Evolutionary conservation across 164 flowering plant species (phyloP), one percentile per base, ranked within the genome.

Genomic region (Aristolochia contorta): DNA sequence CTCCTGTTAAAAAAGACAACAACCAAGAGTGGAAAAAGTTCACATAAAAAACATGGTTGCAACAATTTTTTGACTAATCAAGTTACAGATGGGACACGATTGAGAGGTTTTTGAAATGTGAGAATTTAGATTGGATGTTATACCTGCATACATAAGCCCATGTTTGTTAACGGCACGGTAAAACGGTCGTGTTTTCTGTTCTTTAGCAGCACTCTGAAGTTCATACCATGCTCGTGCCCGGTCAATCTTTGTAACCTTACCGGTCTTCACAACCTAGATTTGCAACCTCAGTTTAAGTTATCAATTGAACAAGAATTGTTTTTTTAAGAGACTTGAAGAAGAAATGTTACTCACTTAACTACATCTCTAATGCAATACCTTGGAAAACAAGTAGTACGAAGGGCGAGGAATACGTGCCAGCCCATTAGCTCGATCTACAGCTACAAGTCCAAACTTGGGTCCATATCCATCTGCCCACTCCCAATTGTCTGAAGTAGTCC

Each of bases 401-500:
- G 96, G 97, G 63, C 95, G 92, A 24, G 94, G 97, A 61, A 74
- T 74, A 59, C 99, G 80, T 13, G 89, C 82, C 71, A 93, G 82
- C 65, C 67, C 65, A 65, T 86, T 84, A 43, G 84, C 81, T 50
- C 97, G 96, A 68, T 93, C 99, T 67, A 90, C 98, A 16, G 92
- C 95, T 16, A 88, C 96, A 63, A 93, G 90, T 59, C 99, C 99
- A 74, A 90, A 93, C 74, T 93, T 93, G 32, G 99, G 99, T 48
- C 99, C 99, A 83, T 93, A 93, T 15, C 99, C 97, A 78, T 93
- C 99, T 45, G 99, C 97, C 98, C 98, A 87, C 72, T 93, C 99
- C 99, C 99, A 93, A 59, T 93, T 93, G 62, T 93, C 99, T 61
- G 97, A 90, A 49, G 80, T 85, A 50, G 99, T 93, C 99, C 99